These are phyloP conservation scores for Hapsidospora chrysogenum DNA, from an alignment of 495 filamentous ascomycete species.

Conservation along the genomic window DNA sequence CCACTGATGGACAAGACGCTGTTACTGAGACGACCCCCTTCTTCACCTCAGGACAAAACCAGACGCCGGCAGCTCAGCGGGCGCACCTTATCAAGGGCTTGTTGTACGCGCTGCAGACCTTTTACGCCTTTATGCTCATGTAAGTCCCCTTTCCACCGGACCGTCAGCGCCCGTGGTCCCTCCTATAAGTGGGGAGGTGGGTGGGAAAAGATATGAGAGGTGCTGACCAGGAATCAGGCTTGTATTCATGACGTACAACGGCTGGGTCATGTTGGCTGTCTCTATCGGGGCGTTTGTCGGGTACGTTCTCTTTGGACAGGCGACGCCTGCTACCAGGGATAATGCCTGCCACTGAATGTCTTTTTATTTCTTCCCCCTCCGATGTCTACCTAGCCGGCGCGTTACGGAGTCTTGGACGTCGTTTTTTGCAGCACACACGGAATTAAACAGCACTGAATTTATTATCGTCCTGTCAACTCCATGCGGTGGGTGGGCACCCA, in stretches of 20 bases:
- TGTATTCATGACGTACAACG: constrained; percentile 99
- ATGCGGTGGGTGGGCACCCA: too few species aligned
- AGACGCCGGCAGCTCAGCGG: constrained; percentile 18
- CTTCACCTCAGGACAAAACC: constrained; percentile 35
- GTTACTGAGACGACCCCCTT: constrained; percentile 39
- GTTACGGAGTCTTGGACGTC: too few species aligned
- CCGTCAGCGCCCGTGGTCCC: too few species aligned
- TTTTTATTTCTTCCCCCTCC: too few species aligned
- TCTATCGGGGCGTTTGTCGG: constrained; percentile 79
- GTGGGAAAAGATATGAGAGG: too few species aligned
- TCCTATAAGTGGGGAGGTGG: too few species aligned
- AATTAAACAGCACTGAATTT: too few species aligned
- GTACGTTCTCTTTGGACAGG: constrained; percentile 63
- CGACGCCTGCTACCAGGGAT: constrained; percentile 55
- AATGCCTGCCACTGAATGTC: constrained; percentile 70
- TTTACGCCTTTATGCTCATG: constrained; percentile 99
- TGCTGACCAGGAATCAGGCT: constrained; percentile 43
- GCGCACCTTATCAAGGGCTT: constrained; percentile 63
- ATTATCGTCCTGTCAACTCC: too few species aligned
- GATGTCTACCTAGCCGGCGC: too few species aligned
- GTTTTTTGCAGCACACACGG: too few species aligned
- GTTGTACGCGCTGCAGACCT: constrained; percentile 87
- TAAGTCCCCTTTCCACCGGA: constrained; percentile 31
- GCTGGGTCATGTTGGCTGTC: constrained; percentile 87
- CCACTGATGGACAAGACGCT: constrained; percentile 28